Conservation (phyloP, 1,284 basidiomycete genomes). For the Ustilago vetiveriae region DNA sequence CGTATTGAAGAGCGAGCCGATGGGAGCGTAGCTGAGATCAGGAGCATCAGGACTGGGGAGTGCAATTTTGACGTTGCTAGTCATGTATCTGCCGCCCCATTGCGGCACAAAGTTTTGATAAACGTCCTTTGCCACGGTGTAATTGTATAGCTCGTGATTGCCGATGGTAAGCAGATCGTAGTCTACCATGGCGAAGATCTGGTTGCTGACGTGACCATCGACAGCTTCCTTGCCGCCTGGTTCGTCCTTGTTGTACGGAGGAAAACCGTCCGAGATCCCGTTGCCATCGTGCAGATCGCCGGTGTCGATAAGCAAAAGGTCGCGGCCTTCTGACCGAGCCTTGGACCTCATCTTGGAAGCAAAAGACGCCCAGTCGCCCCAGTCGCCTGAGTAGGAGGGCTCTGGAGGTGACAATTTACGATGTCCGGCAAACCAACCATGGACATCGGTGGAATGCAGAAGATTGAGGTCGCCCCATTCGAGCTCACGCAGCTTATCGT, state of each 20-base stretch:
- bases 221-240: conserved; percentile 48
- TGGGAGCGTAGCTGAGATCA: conserved; percentile 37
- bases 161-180: conserved; percentile 87
- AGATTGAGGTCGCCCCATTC: conserved; percentile 81
- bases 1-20: conserved; percentile 56
- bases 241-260: conserved; percentile 38
- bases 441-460: conserved; percentile 82
- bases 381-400: conserved; percentile 62
- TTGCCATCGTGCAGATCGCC: conserved; percentile 65
- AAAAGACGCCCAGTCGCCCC: conserved; percentile 67
- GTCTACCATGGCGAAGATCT: conserved; percentile 74
- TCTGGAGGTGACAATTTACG: conserved; percentile 63
- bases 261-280: conserved; percentile 62
- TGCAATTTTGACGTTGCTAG: conserved; percentile 57
- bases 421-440: conserved; percentile 70
- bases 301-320: conserved; percentile 64
- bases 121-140: conserved; percentile 79
- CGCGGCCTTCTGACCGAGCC: conserved; percentile 55
- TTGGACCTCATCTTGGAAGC: conserved; percentile 59
- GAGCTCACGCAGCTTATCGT: conserved; percentile 69
- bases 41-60: conserved; percentile 33
- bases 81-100: conserved; percentile 61
- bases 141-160: conserved; percentile 88
- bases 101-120: conserved; percentile 80
- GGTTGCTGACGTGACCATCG: conserved; percentile 60